phyloP scores from a whole-genome alignment of 306 rosid species.

The Quercus robur region DNA sequence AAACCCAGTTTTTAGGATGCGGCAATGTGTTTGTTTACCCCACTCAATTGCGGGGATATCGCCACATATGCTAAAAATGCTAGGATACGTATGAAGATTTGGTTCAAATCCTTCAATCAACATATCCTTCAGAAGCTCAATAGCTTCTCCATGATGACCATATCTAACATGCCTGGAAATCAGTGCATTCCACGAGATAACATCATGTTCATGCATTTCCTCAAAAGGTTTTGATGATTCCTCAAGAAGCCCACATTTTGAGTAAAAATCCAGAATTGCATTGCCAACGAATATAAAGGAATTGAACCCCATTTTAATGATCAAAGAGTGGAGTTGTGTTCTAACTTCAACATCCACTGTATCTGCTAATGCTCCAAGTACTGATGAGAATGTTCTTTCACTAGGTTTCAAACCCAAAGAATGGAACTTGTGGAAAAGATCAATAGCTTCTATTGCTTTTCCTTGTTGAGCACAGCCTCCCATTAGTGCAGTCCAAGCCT shows the following conservation, averaged over 20 bases:
- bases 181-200: too few relatives aligned
- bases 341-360: neutral
- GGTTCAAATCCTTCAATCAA: neutral
- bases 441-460: neutral
- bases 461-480: slow-evolving; percentile 2
- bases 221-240: too few relatives aligned
- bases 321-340: neutral
- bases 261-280: neutral
- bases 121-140: neutral
- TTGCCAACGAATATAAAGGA: neutral
- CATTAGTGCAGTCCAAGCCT: slow-evolving; percentile 7
- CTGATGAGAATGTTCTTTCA: neutral
- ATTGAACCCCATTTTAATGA: slow-evolving; percentile 4
- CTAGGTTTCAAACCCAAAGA: too few relatives aligned
- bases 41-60: neutral
- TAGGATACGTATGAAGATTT: too few relatives aligned
- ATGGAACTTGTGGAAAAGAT: too few relatives aligned
- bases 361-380: neutral
- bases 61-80: neutral
- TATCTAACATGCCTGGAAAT: neutral
- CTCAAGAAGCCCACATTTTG: too few relatives aligned
- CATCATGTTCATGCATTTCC: too few relatives aligned
- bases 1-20: slow-evolving; percentile 39
- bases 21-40: slow-evolving; percentile 42
- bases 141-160: neutral